Evolutionary conservation across 345 rosid genomes (phyloP), one percentile per base, ranked within the genome.

Genomic region (Brassica juncea): DNA sequence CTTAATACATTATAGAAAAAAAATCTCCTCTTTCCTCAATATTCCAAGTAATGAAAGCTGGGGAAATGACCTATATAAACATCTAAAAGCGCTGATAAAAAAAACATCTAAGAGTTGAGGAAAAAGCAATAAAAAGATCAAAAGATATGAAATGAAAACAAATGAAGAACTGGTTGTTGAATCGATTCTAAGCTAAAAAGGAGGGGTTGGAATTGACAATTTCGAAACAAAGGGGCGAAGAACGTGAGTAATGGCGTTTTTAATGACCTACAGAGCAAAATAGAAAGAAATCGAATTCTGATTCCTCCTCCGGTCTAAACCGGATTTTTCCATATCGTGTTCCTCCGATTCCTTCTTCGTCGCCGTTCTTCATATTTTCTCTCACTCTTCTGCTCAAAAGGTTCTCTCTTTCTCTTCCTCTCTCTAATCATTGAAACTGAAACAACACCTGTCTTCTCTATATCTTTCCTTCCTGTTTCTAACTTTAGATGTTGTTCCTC

Each of bases 321-420:
- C 71, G 57, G 57, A 68, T 32, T 35, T 47, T 27, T 78, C 55
- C 65, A 73, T 79, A 49, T 49, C 82, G 59, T 25, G 32, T 42
- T 72, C 62, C 55, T 79, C 70, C 70, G 82, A 73, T 74, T n/a
- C 44, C 30, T 74, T 79, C 12, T 34, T 73, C 74, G 58, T 72
- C 82, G 75, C 79, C 82, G 59, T 80, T 80, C 83, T 80, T 74
- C 76, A 16, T 76, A 75, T 75, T 80, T 42, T 5, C 19, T 52
- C 42, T 80, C 83, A 70, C 63, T 80, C 76, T 57, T 75, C 76
- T 75, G 80, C 83, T 80, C 80, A 60, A 64, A 28, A 80, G 80
- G 83, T 28, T 12, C 16, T 80, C 52, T 80, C 79, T 15, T 23
- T 54, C 47, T 32, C 74, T 39, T 4, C 11, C 14, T 37, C 28